Percentiles rank a stretch among this genome's conserved stretches.
phyloP scores from a whole-genome alignment of 352 stramenopile genomes.

The Globisporangium emineosum region DNA sequence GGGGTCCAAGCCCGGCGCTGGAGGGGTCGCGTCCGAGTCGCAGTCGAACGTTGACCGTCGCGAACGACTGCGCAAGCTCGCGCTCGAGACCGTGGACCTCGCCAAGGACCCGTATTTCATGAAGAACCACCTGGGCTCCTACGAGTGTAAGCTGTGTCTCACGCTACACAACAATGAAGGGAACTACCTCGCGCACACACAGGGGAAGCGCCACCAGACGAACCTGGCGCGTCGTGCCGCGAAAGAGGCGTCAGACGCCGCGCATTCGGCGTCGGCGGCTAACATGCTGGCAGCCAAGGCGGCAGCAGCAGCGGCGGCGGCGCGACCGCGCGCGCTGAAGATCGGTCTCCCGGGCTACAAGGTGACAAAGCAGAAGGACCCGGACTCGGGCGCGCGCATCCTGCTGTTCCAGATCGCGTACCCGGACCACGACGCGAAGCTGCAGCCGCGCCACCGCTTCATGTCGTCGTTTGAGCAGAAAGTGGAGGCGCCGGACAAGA shows the following conservation, averaged over 20 bases:
- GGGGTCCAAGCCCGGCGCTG: conserved; percentile 75
- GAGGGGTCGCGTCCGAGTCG: conserved; percentile 73
- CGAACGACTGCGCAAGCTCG: conserved; percentile 95
- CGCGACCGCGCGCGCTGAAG: conserved; percentile 82
- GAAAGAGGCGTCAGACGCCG: conserved; percentile 69
- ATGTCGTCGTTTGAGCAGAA: conserved; percentile 99
- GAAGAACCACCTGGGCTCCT: conserved; percentile 98
- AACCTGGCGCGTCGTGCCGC: conserved; percentile 92
- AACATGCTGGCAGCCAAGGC: conserved; percentile 40
- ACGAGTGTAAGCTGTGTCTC: conserved; percentile 99
- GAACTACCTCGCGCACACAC: conserved; percentile 99
- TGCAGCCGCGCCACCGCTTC: conserved; percentile 97
- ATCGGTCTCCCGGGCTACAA: conserved; percentile 98
- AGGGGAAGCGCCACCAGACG: conserved; percentile 98
- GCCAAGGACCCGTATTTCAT: conserved; percentile 99
- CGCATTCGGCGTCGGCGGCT: conserved; percentile 42
- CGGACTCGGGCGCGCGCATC: conserved; percentile 77
- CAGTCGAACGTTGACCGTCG: conserved; percentile 92
- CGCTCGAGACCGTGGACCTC: conserved; percentile 98
- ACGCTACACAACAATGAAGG: conserved; percentile 99
- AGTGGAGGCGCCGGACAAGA: conserved; percentile 95
- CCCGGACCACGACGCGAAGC: conserved; percentile 91
- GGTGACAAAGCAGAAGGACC: conserved; percentile 93
- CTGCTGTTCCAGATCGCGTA: conserved; percentile 96
- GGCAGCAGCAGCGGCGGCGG: conserved; percentile 37